Percentiles rank a stretch among this genome's conserved stretches.
phyloP scores from a whole-genome alignment of 495 filamentous ascomycete genomes.

The Lophium mytilinum region DNA sequence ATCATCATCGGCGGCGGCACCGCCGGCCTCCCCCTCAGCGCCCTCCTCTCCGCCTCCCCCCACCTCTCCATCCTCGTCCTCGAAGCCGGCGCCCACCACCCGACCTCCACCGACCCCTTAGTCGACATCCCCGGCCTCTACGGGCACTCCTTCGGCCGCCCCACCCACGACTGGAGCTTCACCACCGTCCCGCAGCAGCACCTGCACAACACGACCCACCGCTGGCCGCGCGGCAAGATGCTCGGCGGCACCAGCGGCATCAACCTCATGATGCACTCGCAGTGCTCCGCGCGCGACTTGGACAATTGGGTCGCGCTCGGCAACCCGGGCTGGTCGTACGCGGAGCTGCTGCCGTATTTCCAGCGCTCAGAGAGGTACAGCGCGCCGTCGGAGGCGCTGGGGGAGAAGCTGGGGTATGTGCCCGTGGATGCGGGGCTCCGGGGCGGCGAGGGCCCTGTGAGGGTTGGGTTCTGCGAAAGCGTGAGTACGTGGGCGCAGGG shows the following conservation, averaged over 20 bases:
- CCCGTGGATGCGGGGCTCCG: constrained; percentile 12
- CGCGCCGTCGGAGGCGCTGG: constrained; percentile 30
- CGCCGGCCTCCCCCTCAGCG: constrained; percentile 29
- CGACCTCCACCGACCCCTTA: constrained; percentile 32
- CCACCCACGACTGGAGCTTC: constrained; percentile 50
- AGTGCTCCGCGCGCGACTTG: constrained; percentile 34
- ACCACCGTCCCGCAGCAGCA: constrained; percentile 41
- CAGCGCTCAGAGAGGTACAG: constrained; percentile 37
- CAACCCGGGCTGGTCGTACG: constrained; percentile 46
- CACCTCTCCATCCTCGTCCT: constrained; percentile 40
- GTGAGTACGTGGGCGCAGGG: constrained; percentile 15
- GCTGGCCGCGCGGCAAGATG: constrained; percentile 42
- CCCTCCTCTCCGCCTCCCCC: constrained; percentile 27
- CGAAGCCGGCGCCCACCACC: constrained; percentile 38
- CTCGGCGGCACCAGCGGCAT: constrained; percentile 51
- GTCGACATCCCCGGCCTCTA: constrained; percentile 39
- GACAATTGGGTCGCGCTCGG: constrained; percentile 49
- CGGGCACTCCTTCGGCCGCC: constrained; percentile 29
- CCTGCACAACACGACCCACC: constrained; percentile 10
- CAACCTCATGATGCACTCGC: constrained; percentile 46
- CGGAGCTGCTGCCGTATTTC: constrained; percentile 41
- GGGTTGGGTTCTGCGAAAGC: constrained; percentile 16
- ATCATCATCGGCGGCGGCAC: constrained; percentile 27
- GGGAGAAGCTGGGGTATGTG: constrained; percentile 11
- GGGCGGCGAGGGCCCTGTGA: constrained; percentile 15